Percentiles rank a stretch among this genome's conserved stretches.
These are phyloP conservation scores for Talaromyces sp. DNA, from an alignment of 2,329 filamentous ascomycete genomes.

Conservation along the genomic window DNA sequence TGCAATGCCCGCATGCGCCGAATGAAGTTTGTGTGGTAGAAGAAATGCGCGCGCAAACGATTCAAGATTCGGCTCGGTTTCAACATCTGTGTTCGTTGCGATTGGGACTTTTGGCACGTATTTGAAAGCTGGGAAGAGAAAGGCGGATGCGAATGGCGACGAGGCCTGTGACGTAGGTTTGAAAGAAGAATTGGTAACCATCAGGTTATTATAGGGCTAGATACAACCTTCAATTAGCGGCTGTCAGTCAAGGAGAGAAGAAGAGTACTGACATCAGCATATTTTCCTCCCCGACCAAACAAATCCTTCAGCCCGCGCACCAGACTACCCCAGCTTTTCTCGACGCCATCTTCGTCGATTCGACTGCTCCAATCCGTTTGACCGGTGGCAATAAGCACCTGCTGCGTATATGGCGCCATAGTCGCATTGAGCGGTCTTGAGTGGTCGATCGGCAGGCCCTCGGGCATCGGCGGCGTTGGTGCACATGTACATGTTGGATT, in stretches of 20 bases:
- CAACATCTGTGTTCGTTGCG: slow-evolving; percentile 36
- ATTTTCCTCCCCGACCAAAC: slow-evolving; percentile 63
- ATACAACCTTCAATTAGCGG: slow-evolving; percentile 14
- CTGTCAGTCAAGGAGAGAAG: background rate
- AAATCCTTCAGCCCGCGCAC: slow-evolving; percentile 67
- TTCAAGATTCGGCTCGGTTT: slow-evolving; percentile 31
- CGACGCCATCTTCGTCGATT: slow-evolving; percentile 73
- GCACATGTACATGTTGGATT: slow-evolving; percentile 73
- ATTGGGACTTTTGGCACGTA: slow-evolving; percentile 71
- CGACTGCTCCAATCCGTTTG: slow-evolving; percentile 74
- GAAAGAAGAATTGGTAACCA: slow-evolving; percentile 74
- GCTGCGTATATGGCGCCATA: slow-evolving; percentile 74
- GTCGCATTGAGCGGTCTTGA: slow-evolving; percentile 68
- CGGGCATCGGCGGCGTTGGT: slow-evolving; percentile 66
- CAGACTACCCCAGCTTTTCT: slow-evolving; percentile 45
- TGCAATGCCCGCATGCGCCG: slow-evolving; percentile 33
- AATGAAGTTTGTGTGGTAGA: slow-evolving; percentile 34
- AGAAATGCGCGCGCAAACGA: slow-evolving; percentile 46
- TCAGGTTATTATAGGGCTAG: slow-evolving; percentile 79
- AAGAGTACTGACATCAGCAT: slow-evolving; percentile 54
- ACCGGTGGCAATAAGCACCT: slow-evolving; percentile 80
- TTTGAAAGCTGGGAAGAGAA: slow-evolving; percentile 79
- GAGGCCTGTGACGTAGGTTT: slow-evolving; percentile 46
- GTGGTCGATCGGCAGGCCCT: slow-evolving; percentile 71
- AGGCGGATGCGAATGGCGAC: slow-evolving; percentile 53